phyloP scores from a whole-genome alignment of 2,329 filamentous ascomycete species.

The Esteya vermicola region DNA sequence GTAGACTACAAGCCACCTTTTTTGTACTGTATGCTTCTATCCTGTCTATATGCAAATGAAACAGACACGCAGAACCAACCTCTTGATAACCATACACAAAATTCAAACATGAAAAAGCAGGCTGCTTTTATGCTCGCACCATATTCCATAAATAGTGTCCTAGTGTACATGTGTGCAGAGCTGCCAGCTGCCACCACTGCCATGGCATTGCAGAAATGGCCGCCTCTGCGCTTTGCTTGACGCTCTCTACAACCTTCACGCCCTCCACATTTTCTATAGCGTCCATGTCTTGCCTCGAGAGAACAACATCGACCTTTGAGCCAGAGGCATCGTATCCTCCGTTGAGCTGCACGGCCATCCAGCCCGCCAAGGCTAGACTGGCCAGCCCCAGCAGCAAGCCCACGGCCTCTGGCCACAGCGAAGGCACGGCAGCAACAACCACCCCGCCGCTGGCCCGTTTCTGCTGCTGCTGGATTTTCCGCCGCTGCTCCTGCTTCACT shows the following conservation, averaged over 20 bases:
- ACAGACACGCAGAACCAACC: too few relatives aligned
- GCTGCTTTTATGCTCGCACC: background rate
- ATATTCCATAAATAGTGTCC: constrained; percentile 8
- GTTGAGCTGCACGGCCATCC: constrained; percentile 6
- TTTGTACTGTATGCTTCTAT: too few relatives aligned
- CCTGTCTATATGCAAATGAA: too few relatives aligned
- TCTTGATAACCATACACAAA: too few relatives aligned
- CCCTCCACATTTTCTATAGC: background rate
- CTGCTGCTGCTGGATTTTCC: too few relatives aligned
- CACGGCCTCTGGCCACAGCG: background rate
- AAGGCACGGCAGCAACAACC: background rate
- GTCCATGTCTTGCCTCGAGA: too few relatives aligned
- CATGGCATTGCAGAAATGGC: constrained; percentile 4
- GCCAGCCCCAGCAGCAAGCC: constrained; percentile 6
- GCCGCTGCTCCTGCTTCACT: too few relatives aligned
- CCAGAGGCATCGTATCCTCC: background rate
- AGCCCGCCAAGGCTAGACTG: constrained; percentile 5
- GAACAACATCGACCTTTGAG: background rate
- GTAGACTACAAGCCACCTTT: too few relatives aligned
- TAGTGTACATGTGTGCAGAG: constrained; percentile 7
- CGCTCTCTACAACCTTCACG: background rate
- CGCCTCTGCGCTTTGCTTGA: background rate
- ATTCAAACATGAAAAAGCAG: too few relatives aligned
- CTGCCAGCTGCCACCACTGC: constrained; percentile 8
- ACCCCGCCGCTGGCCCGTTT: background rate